These are phyloP conservation scores for Amaranthus palmeri DNA, from an alignment of 148 eudicot genomes.

Conservation along the genomic window DNA sequence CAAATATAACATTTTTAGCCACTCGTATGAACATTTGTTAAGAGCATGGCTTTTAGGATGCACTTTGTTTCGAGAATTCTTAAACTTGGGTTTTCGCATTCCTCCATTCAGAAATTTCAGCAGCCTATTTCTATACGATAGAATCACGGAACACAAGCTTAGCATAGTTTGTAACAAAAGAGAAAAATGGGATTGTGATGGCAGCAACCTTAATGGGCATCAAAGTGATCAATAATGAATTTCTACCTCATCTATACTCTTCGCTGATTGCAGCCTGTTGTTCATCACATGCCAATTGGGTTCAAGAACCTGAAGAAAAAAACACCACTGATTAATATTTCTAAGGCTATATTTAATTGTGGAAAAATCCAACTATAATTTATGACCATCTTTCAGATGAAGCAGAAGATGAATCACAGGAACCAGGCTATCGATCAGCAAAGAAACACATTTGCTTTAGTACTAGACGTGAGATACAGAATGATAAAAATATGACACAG, in stretches of 20 bases:
- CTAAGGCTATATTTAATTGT: not conserved
- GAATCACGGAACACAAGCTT: not conserved
- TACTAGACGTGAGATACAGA: too few species aligned
- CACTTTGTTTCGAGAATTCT: not conserved
- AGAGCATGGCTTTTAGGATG: not conserved
- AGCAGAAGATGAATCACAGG: not conserved
- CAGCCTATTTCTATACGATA: not conserved
- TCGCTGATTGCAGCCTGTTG: conserved; percentile 78
- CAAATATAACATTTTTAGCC: not conserved
- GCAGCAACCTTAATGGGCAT: not conserved
- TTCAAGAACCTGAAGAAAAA: conserved; percentile 76
- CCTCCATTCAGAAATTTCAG: not conserved
- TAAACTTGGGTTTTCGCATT: not conserved
- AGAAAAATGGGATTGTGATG: not conserved
- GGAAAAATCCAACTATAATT: not conserved
- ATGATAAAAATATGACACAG: too few species aligned
- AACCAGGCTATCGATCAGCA: not conserved
- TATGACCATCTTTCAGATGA: not conserved
- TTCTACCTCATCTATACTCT: conserved; percentile 90
- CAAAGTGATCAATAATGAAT: not conserved
- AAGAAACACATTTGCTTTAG: not conserved
- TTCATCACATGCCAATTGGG: conserved; percentile 98
- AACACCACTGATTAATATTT: not conserved
- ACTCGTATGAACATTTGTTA: not conserved
- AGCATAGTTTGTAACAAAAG: too few species aligned